A percentile compares a stretch with the other conserved stretches of the same genome.
Conservation (phyloP, 306 rosid species). For the Vigna reflexopilosa region DNA sequence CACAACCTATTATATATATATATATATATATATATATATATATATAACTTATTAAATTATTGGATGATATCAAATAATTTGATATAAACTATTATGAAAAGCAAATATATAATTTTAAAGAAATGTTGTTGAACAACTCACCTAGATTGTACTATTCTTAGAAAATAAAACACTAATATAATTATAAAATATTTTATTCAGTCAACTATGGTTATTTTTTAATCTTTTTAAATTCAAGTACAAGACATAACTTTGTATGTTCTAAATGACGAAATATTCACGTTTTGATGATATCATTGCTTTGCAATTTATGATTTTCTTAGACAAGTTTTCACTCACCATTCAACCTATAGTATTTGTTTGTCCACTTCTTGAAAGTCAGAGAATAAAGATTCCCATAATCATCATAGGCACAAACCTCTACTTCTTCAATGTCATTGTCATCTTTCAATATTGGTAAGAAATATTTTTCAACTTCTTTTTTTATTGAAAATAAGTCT, state of each 20-base stretch:
- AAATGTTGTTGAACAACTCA: too few relatives aligned
- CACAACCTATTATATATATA: too few relatives aligned
- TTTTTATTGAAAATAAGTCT: not conserved
- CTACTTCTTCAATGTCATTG: not conserved
- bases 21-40: too few relatives aligned
- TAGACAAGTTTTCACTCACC: not conserved
- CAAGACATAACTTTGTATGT: not conserved
- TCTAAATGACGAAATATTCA: not conserved
- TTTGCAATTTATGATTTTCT: not conserved
- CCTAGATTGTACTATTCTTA: too few relatives aligned
- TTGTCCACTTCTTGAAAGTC: not conserved
- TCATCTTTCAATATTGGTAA: not conserved
- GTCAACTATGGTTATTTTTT: too few relatives aligned
- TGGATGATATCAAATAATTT: too few relatives aligned
- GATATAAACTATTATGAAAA: too few relatives aligned
- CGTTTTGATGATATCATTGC: fast-evolving
- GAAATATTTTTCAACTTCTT: not conserved
- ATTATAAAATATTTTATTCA: too few relatives aligned
- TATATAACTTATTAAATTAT: too few relatives aligned
- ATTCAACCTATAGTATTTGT: not conserved
- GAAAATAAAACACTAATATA: too few relatives aligned
- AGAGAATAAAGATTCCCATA: not conserved
- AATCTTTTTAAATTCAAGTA: not conserved
- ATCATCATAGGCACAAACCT: not conserved
- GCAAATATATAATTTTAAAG: too few relatives aligned